Evolutionary conservation across 495 filamentous ascomycete genomes (phyloP).

Genomic region (Neurospora sublineolata): DNA sequence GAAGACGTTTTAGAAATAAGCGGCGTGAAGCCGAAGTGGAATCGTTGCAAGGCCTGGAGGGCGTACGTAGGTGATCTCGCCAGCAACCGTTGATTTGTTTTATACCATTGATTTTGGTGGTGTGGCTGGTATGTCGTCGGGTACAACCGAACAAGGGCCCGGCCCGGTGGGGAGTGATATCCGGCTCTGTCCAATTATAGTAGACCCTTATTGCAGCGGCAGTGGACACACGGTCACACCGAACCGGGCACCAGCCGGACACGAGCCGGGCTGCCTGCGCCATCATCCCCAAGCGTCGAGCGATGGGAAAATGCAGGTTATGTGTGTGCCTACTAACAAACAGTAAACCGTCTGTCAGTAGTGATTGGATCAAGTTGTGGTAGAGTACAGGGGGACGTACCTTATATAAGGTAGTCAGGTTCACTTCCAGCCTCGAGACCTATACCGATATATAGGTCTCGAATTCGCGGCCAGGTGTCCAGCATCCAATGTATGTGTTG

Average conservation of each 20-base stretch:
- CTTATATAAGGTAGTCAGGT: not conserved
- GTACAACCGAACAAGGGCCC: not conserved
- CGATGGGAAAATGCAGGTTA: slow-evolving; percentile 23
- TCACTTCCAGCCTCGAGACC: not conserved
- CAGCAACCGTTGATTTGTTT: not conserved
- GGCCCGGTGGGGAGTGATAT: not conserved
- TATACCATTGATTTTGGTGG: not conserved
- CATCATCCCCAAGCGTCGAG: slow-evolving; percentile 30
- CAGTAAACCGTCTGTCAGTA: not conserved
- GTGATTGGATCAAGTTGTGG: not conserved
- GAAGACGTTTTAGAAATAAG: not conserved
- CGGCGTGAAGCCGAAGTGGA: not conserved
- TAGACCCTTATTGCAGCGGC: not conserved
- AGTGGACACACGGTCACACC: not conserved
- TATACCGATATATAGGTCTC: not conserved
- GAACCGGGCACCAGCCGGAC: not conserved
- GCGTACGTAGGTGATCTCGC: not conserved
- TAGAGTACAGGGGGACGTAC: not conserved
- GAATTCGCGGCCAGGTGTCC: not conserved
- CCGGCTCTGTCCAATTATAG: not conserved
- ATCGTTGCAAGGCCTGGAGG: not conserved
- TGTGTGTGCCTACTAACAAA: not conserved
- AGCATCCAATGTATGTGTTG: not conserved
- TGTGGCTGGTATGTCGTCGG: not conserved
- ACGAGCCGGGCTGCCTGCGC: not conserved